Conservation (phyloP, 176 grass and related monocot genomes). For the Paspalum vaginatum region DNA sequence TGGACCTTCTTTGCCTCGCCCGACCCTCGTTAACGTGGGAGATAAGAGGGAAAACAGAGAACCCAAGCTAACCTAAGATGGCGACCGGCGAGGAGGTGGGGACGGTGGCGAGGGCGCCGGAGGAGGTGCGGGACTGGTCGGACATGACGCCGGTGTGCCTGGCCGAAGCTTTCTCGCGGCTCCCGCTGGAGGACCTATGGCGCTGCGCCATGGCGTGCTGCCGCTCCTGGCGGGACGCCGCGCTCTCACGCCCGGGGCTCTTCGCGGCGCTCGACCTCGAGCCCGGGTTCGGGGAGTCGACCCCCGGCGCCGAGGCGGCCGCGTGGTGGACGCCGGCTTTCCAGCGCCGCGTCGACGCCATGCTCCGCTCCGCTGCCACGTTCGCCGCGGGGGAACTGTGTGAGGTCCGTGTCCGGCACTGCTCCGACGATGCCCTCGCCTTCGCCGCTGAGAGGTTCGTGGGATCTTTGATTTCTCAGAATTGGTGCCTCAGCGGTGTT, state of each 20-base stretch:
- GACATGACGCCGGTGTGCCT: conserved; percentile 80
- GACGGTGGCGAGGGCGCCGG: not conserved
- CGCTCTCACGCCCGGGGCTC: conserved; percentile 51
- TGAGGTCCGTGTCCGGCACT: conserved; percentile 69
- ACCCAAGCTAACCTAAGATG: conserved; percentile 39
- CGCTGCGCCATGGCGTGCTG: conserved; percentile 71
- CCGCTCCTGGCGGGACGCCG: conserved; percentile 74
- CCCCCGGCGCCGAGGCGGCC: conserved; percentile 43
- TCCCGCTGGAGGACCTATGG: conserved; percentile 73
- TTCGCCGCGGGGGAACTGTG: conserved; percentile 58
- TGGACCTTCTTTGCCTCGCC: not conserved
- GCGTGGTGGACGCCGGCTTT: conserved; percentile 95
- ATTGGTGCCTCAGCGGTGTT: not conserved
- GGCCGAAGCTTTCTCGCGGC: conserved; percentile 66
- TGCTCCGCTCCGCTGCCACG: conserved; percentile 69
- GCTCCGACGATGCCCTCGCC: conserved; percentile 70
- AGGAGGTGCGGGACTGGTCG: conserved; percentile 63
- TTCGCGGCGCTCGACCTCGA: conserved; percentile 67
- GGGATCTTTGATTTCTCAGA: conserved; percentile 2
- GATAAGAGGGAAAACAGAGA: not conserved
- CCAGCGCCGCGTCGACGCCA: conserved; percentile 80
- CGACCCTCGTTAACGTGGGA: not conserved
- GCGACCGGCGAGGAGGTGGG: not conserved
- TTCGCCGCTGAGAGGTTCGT: conserved; percentile 71
- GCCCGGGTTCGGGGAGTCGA: conserved; percentile 54